Base-by-base conservation (phyloP, 768 basidiomycete species). In the Paxillus ammoniavirescens region DNA sequence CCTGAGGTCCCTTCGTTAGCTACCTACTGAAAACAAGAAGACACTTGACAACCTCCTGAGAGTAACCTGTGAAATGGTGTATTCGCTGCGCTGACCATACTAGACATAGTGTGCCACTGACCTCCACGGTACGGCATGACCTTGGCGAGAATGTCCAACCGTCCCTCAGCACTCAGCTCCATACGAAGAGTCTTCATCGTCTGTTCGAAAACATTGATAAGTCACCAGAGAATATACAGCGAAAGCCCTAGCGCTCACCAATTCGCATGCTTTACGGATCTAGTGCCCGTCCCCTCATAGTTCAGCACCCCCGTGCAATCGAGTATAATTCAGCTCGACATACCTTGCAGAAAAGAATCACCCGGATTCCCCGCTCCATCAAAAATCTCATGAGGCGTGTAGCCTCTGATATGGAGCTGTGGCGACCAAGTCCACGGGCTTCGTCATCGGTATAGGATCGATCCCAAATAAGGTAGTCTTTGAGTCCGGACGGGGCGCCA, bases 281-380 rank as follows among this genome's bases (percentile, higher is more conserved):
- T 93, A 43, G 45, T 30, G 50, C 23, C 21, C 1, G 2, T 10
- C 12, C 14, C 17, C 13, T 44, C 36, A 5, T 26, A 8, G 26
- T 30, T 49, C 18, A 49, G 30, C 37, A 13, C 41, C 13, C 13
- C 45, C 15, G n/a, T 8, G 28, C 41, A 21, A 8, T 28, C 14
- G 14, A 23, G 4, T 41, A 31, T 5, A 31, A 15, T 26, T 1
- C 31, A 23, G 43, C 12, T 10, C 37, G 15, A 47, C 58, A 14
- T 48, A 87, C 91, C 75, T 90, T 89, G 75, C 91, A 93, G 65
- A 95, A 96, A n/a, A 96, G 70, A 55, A 96, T 93, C 5, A 87
- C 84, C 31, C 91, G 76, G 30, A 93, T 68, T 2, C 93, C 93
- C 3, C 81, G 77, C 54, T 85, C 85, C 89, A 96, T 91, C 47